Percentiles rank a stretch among this genome's conserved stretches.
phyloP scores from a whole-genome alignment of 768 basidiomycete species.

The Lentinula sp. region DNA sequence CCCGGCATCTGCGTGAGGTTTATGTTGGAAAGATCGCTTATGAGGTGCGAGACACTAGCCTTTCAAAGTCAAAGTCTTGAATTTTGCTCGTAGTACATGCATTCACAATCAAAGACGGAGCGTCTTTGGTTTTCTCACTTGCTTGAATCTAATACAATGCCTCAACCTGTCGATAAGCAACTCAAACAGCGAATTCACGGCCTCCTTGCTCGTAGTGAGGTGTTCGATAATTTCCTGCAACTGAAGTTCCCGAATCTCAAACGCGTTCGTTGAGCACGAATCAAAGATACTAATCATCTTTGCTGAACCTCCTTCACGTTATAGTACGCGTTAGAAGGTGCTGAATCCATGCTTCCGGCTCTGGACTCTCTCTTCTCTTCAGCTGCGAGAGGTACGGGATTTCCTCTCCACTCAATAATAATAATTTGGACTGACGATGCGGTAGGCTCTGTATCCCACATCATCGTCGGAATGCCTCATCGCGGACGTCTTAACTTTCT shows the following conservation, averaged over 20 bases:
- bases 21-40: constrained; percentile 87
- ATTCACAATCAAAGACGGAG: constrained; percentile 80
- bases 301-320: background rate
- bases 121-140: constrained; percentile 85
- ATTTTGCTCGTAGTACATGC: constrained; percentile 53
- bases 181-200: constrained; percentile 56
- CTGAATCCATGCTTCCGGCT: constrained; percentile 90
- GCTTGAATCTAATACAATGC: constrained; percentile 57
- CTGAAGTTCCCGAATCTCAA: constrained; percentile 86
- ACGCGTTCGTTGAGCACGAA: constrained; percentile 32
- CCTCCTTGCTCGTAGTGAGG: constrained; percentile 70
- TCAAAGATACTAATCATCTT: background rate
- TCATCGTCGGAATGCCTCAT: constrained; percentile 84
- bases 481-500: constrained; percentile 83
- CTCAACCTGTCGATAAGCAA: constrained; percentile 24
- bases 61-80: background rate
- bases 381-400: no score
- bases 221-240: constrained; percentile 80
- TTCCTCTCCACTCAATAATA: no score
- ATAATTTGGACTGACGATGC: background rate
- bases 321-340: constrained; percentile 81
- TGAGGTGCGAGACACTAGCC: constrained; percentile 38
- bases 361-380: constrained; percentile 62
- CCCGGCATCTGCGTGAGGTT: constrained; percentile 56
- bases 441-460: constrained; percentile 57